Evolutionary conservation across 2,329 filamentous ascomycete species (phyloP).

Genomic region (Helicocarpus griseus): DNA sequence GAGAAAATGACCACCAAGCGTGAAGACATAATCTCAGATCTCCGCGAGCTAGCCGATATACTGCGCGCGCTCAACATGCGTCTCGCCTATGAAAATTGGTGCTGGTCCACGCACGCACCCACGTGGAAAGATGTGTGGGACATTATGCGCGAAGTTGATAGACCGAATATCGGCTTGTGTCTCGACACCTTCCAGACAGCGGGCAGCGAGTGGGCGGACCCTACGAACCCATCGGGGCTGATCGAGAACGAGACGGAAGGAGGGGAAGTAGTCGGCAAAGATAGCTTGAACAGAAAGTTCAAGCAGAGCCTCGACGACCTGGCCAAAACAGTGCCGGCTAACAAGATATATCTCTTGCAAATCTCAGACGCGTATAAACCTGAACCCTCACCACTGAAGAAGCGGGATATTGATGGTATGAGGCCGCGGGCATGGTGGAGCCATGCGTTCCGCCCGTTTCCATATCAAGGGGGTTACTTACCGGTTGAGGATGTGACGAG

Average conservation of each 20-base stretch:
- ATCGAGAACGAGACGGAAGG: constrained; percentile 30
- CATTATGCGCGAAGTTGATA: constrained; percentile 53
- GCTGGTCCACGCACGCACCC: constrained; percentile 63
- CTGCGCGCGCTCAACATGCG: constrained; percentile 48
- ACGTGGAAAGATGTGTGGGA: constrained; percentile 61
- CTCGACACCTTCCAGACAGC: constrained; percentile 70
- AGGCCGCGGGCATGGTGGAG: constrained; percentile 60
- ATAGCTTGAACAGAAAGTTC: constrained; percentile 44
- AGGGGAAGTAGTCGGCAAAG: constrained; percentile 13
- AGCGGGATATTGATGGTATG: constrained; percentile 44
- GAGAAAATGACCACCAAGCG: constrained; percentile 43
- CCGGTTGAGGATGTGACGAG: constrained; percentile 55
- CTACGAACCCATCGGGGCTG: constrained; percentile 52
- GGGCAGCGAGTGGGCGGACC: constrained; percentile 64
- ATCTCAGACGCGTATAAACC: constrained; percentile 65
- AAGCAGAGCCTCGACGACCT: constrained; percentile 48
- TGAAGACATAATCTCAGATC: constrained; percentile 48
- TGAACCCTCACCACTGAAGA: constrained; percentile 42
- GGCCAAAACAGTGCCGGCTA: constrained; percentile 46
- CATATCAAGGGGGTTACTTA: constrained; percentile 61
- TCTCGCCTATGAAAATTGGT: constrained; percentile 74
- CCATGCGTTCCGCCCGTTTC: constrained; percentile 58
- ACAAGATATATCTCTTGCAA: constrained; percentile 67
- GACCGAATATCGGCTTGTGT: constrained; percentile 61
- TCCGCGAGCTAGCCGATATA: constrained; percentile 55